Evolutionary conservation across 2,329 filamentous ascomycete genomes (phyloP), one percentile per base, ranked within the genome.

Genomic region (Pseudocercospora macadamiae): DNA sequence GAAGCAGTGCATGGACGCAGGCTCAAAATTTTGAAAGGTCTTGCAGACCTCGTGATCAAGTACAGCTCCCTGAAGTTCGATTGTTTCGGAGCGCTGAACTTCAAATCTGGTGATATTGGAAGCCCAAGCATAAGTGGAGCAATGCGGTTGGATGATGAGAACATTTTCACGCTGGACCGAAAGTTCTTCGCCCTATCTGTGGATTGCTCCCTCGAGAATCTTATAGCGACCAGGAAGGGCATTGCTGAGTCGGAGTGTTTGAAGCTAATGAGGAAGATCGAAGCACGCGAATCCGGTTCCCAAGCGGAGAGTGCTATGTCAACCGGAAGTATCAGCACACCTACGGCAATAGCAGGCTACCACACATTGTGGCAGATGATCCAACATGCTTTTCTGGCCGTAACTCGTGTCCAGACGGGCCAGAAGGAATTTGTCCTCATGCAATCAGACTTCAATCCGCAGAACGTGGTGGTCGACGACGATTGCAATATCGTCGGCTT

Each of bases 361-460:
- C 44, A n/a, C 4, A 9, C 10, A 3, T 49, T 64, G 10, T 64
- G 62, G 63, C 48, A 57, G 18, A 25, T 59, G 34, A 61, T 60
- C 51, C 60, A 61, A 10, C 58, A 63, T 26, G 55, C 51, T 5
- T 65, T 63, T n/a, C 42, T 61, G 16, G 42, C 60, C 12, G 60
- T 58, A 16, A 54, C 59, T 16, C 57, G 55, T 5, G 26, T 55
- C 2, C 32, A 45, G 14, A 16, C 51, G 14, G 39, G 39, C 14
- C 58, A 63, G 51, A 53, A 48, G 16, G 49, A 64, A 4, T 65
- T 65, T 30, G 59, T 61, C 10, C 47, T 65, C 10, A 64, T 62
- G 62, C 63, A 62, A 12, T 59, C 59, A 6, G 63, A 65, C 47
- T 65, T 65, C 59, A 62, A 61, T 32, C 61, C 57, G 8, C 61